phyloP scores from a whole-genome alignment of 352 stramenopile genomes.

The Pythium brassicae region DNA sequence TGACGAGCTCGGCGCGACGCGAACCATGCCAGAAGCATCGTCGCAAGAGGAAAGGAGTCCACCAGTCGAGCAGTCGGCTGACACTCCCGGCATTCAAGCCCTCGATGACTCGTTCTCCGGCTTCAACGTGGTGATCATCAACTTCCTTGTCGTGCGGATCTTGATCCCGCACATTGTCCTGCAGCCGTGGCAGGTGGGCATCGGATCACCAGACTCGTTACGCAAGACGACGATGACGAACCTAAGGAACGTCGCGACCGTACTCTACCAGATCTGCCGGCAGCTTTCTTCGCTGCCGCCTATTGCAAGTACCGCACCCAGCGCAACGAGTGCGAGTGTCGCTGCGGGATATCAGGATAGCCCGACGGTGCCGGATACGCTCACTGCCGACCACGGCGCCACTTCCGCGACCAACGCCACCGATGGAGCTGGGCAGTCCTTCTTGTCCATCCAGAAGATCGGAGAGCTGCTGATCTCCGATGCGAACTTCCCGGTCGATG shows the following conservation, averaged over 20 bases:
- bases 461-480: slow-evolving; percentile 21
- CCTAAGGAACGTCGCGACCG: slow-evolving; percentile 39
- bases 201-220: slow-evolving; percentile 21
- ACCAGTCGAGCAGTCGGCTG: neutral
- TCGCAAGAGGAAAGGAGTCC: neutral
- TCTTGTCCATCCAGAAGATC: slow-evolving; percentile 30
- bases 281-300: slow-evolving; percentile 38
- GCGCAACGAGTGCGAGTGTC: neutral
- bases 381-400: too few species aligned
- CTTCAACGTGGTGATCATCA: slow-evolving; percentile 54
- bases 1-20: slow-evolving; percentile 47
- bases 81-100: neutral
- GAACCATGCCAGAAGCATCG: slow-evolving; percentile 22
- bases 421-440: neutral
- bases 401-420: neutral
- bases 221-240: slow-evolving; percentile 27
- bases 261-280: slow-evolving; percentile 46
- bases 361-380: too few species aligned
- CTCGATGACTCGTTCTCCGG: slow-evolving; percentile 9
- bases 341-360: neutral
- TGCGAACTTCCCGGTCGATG: slow-evolving; percentile 21
- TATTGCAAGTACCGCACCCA: slow-evolving; percentile 4
- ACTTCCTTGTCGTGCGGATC: slow-evolving; percentile 59
- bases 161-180: slow-evolving; percentile 58
- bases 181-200: slow-evolving; percentile 38